Conservation (phyloP, 768 basidiomycete genomes). For the Mycena rebaudengoi region DNA sequence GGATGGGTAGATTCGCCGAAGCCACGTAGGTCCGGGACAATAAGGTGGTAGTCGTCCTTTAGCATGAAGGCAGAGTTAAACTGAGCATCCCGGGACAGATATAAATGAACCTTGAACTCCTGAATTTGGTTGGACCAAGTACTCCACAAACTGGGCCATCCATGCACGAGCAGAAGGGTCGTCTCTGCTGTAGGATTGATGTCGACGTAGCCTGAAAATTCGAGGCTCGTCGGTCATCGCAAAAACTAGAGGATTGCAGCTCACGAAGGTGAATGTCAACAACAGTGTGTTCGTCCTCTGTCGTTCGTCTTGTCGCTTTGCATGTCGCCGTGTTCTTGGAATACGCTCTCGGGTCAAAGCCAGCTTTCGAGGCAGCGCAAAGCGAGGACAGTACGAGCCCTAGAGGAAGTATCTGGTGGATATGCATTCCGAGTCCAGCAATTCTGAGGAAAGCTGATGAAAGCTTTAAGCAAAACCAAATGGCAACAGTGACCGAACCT, state of each 20-base stretch:
- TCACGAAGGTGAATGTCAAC: conserved; percentile 57
- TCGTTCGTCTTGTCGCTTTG: conserved; percentile 50
- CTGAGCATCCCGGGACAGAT: not conserved
- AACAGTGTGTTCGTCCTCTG: conserved; percentile 29
- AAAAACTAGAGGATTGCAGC: not conserved
- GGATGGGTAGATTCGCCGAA: conserved; percentile 76
- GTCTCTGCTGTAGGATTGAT: conserved; percentile 61
- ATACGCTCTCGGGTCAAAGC: conserved; percentile 52
- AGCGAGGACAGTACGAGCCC: not conserved
- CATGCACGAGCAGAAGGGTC: conserved; percentile 75
- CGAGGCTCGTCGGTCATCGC: not conserved
- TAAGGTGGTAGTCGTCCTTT: conserved; percentile 70
- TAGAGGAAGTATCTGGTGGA: not conserved
- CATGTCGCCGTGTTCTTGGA: conserved; percentile 46
- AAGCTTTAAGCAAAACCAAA: no score
- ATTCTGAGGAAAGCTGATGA: not conserved
- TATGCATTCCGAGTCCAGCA: not conserved
- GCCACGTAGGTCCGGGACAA: conserved; percentile 73
- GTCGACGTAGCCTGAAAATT: conserved; percentile 67
- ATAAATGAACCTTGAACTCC: conserved; percentile 59
- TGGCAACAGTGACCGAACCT: no score
- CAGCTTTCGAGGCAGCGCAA: not conserved
- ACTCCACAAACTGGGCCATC: conserved; percentile 83
- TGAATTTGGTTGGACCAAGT: conserved; percentile 78
- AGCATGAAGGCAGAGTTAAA: not conserved